Evolutionary conservation across 345 rosid genomes (phyloP), one percentile per base, ranked within the genome.

Genomic region (Eucalyptus cloeziana): DNA sequence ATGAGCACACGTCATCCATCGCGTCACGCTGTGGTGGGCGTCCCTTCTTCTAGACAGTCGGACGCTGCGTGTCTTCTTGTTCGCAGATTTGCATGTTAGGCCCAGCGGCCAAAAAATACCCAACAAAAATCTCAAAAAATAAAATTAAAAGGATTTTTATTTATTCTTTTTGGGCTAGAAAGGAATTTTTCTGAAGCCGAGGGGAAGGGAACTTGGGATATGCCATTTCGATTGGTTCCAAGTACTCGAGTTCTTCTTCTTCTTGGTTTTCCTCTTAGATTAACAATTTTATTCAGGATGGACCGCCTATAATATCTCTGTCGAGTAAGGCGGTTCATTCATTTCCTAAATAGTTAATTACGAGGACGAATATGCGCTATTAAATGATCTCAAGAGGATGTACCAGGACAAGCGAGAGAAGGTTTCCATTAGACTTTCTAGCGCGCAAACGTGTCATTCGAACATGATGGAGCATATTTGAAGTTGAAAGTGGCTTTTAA

Each of bases 401-500:
- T 17, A 33, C 4, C 7, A 0, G 8, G 3, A 30, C 69, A 62
- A 71, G 25, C 2, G 44, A 33, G 13, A 19, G 44, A 24, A 37
- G 47, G 3, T 76, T 40, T 1, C 2, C 4, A 40, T 21, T 13
- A 8, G 1, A 11, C 8, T 40, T 13, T 76, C 47, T 2, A 6
- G 14, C 3, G 0, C 0, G 2, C 7, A 44, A 1, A 2, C 2
- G 1, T n/a, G 37, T n/a, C 7, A 37, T 71, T 10, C 0, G 27
- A 21, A 71, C 4, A 10, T 2, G 8, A 71, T 5, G 45, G 2
- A 8, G 4, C 2, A 37, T 8, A 8, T 33, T 71, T 8, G 4
- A 37, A n/a, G 37, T 13, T 22, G 10, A 33, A 10, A 71, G 3
- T 5, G 45, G 7, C 7, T 3, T 43, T 15, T 67, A 31, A 71